Percentiles rank a stretch among this genome's conserved stretches.
phyloP scores from a whole-genome alignment of 129 eudicot species.

The Centella asiatica region DNA sequence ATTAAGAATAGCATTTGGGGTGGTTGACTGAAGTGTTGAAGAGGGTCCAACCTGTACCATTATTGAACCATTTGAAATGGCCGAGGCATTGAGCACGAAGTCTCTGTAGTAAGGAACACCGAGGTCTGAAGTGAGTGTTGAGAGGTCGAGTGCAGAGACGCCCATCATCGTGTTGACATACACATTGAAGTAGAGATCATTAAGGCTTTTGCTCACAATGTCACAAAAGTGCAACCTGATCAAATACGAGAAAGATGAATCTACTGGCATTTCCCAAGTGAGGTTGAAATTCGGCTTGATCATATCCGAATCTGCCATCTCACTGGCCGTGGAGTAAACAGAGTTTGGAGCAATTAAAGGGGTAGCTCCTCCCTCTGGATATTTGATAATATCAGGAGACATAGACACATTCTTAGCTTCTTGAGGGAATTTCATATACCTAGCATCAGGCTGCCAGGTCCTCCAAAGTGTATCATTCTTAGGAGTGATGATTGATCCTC shows the following conservation, averaged over 20 bases:
- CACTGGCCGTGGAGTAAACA: conserved; percentile 66
- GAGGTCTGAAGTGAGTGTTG: conserved; percentile 55
- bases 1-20: conserved; percentile 74
- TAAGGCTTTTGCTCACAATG: conserved; percentile 54
- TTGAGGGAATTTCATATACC: conserved; percentile 47
- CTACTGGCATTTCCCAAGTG: conserved; percentile 74
- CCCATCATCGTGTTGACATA: conserved; percentile 54
- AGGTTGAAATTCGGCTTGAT: conserved; percentile 56
- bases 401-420: conserved; percentile 49
- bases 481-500: conserved; percentile 61
- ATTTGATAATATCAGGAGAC: conserved; percentile 34
- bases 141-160: conserved; percentile 65
- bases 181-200: conserved; percentile 78
- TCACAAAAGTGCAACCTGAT: conserved; percentile 87
- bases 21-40: conserved; percentile 24
- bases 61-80: conserved; percentile 45
- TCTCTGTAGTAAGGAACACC: conserved; percentile 73
- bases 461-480: conserved; percentile 71
- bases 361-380: conserved; percentile 69
- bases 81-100: conserved; percentile 57
- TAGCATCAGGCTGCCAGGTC: conserved; percentile 59
- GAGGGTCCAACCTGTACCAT: conserved; percentile 72
- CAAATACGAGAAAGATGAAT: conserved; percentile 62
- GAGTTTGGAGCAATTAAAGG: conserved; percentile 62
- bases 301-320: conserved; percentile 72